phyloP scores from a whole-genome alignment of 2,329 filamentous ascomycete genomes.

The Chrysosporium keratinophilum region DNA sequence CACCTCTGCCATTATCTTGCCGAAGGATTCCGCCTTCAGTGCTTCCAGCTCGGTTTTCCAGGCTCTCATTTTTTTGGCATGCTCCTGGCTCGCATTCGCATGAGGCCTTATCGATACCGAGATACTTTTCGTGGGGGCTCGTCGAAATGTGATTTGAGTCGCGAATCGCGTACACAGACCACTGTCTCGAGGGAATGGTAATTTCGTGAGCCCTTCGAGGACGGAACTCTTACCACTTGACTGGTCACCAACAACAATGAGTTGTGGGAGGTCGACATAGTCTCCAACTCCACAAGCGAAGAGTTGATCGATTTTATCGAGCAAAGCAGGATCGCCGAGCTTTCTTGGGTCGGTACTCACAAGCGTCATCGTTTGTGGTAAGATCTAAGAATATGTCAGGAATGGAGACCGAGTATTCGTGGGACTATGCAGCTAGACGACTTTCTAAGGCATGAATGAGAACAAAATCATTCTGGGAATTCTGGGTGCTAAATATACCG shows the following conservation, averaged over 20 bases:
- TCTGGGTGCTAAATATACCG: too few species aligned
- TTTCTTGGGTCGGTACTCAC: too few species aligned
- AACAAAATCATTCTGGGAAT: too few species aligned
- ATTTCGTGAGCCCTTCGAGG: slow-evolving; percentile 14
- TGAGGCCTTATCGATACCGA: too few species aligned
- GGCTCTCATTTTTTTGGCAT: slow-evolving; percentile 15
- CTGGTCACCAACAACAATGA: slow-evolving; percentile 16
- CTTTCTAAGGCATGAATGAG: too few species aligned
- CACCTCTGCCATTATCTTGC: slow-evolving; percentile 22
- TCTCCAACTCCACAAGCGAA: slow-evolving; percentile 28
- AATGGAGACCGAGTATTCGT: too few species aligned
- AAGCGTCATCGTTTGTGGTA: too few species aligned
- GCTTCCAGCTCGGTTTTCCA: slow-evolving; percentile 21
- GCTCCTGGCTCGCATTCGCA: slow-evolving; percentile 28
- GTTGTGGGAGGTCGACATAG: slow-evolving; percentile 19
- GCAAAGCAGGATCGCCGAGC: too few species aligned
- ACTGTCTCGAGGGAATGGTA: slow-evolving; percentile 14
- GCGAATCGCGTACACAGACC: slow-evolving; percentile 38
- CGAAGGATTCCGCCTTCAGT: slow-evolving; percentile 19
- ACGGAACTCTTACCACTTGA: slow-evolving; percentile 18
- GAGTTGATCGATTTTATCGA: slow-evolving; percentile 29
- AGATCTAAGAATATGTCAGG: too few species aligned
- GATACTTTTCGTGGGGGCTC: slow-evolving; percentile 17
- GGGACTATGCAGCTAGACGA: too few species aligned
- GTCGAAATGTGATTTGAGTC: slow-evolving; percentile 39